Evolutionary conservation across 352 stramenopile species (phyloP).

Genomic region (Hyaloperonospora brassicae): DNA sequence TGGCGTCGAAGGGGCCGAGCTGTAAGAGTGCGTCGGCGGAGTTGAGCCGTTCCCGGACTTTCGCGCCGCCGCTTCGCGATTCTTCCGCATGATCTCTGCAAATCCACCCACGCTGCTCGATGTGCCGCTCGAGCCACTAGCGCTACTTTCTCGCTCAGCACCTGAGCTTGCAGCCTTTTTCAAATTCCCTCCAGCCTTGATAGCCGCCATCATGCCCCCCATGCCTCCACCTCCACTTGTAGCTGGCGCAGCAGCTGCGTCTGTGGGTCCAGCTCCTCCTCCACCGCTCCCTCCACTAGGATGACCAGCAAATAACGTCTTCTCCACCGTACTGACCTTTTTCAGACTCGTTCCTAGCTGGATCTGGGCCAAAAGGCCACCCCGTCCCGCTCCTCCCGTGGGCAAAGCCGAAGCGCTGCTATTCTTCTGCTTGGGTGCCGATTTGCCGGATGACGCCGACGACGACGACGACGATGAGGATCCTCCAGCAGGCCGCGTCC

Average conservation of each 20-base stretch:
- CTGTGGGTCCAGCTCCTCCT: background rate
- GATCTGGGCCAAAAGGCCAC: slow-evolving; percentile 61
- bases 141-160: slow-evolving; percentile 30
- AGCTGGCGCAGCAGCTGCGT: slow-evolving; percentile 6
- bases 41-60: slow-evolving; percentile 25
- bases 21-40: slow-evolving; percentile 17
- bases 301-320: slow-evolving; percentile 39
- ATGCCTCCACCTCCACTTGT: slow-evolving; percentile 36
- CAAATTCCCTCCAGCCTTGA: slow-evolving; percentile 58
- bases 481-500: slow-evolving; percentile 47
- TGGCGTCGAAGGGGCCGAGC: slow-evolving; percentile 51
- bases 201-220: slow-evolving; percentile 63
- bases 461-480: slow-evolving; percentile 22
- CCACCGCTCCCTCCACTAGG: slow-evolving; percentile 14
- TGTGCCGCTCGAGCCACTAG: background rate
- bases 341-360: slow-evolving; percentile 63
- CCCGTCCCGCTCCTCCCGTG: slow-evolving; percentile 32
- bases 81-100: slow-evolving; percentile 87
- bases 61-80: slow-evolving; percentile 72
- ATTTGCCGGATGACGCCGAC: slow-evolving; percentile 23
- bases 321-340: slow-evolving; percentile 71
- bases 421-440: slow-evolving; percentile 34
- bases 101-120: slow-evolving; percentile 48
- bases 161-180: slow-evolving; percentile 37
- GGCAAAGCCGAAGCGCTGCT: slow-evolving; percentile 17